Evolutionary conservation across 2,329 filamentous ascomycete species (phyloP).

Genomic region (Clathrospora elynae): DNA sequence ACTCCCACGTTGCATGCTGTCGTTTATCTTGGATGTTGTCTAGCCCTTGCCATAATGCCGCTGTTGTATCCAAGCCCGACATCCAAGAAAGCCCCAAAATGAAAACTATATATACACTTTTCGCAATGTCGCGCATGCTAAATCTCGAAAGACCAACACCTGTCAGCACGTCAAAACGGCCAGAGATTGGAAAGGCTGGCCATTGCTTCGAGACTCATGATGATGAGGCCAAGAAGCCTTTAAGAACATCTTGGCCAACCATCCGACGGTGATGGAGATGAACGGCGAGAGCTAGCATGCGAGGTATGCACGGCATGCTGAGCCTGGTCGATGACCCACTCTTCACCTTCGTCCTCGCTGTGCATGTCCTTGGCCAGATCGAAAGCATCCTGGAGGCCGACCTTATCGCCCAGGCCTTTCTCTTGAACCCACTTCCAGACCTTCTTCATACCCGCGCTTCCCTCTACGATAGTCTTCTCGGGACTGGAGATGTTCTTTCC

Average conservation of each 20-base stretch:
- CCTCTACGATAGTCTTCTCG: slow-evolving; percentile 23
- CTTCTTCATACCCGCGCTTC: slow-evolving; percentile 19
- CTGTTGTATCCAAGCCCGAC: background rate
- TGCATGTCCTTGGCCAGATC: slow-evolving; percentile 28
- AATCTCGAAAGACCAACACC: too few relatives aligned
- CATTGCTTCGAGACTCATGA: too few relatives aligned
- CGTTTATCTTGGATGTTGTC: too few relatives aligned
- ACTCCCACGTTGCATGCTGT: background rate
- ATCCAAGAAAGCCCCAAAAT: background rate
- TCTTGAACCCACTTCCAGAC: slow-evolving; percentile 36
- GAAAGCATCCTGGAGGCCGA: slow-evolving; percentile 30
- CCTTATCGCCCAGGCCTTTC: slow-evolving; percentile 21
- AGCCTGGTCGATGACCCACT: background rate
- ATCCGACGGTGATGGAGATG: too few relatives aligned
- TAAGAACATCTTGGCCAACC: too few relatives aligned
- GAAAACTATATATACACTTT: too few relatives aligned
- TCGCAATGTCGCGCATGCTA: too few relatives aligned
- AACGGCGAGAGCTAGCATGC: background rate
- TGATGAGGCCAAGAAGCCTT: too few relatives aligned
- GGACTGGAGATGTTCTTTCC: slow-evolving; percentile 22
- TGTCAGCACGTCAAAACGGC: too few relatives aligned
- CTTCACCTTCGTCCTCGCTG: background rate
- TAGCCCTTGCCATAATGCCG: background rate
- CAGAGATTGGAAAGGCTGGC: too few relatives aligned
- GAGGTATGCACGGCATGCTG: background rate